Evolutionary conservation across 2,329 filamentous ascomycete species (phyloP).

Genomic region (Pseudogymnoascus sp.): DNA sequence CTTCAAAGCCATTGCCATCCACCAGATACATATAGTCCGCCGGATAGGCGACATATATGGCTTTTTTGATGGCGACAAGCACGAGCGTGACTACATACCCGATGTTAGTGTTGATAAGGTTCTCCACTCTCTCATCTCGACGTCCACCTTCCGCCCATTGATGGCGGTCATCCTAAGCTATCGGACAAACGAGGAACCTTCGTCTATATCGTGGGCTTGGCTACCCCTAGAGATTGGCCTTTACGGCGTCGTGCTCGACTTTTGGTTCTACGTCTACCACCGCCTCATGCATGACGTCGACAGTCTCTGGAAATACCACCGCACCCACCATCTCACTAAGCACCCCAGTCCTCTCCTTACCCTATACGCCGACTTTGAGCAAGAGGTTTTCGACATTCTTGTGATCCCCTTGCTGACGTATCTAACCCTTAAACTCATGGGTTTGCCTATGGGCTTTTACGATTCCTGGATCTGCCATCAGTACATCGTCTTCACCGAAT

Average conservation of each 20-base stretch:
- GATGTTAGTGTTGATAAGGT: constrained; percentile 26
- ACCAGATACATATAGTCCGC: constrained; percentile 27
- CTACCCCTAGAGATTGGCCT: constrained; percentile 26
- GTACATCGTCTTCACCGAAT: too few relatives aligned
- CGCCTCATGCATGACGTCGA: constrained; percentile 26
- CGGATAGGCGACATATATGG: constrained; percentile 28
- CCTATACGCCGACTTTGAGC: constrained; percentile 28
- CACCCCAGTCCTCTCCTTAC: constrained; percentile 29
- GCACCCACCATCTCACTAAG: constrained; percentile 29
- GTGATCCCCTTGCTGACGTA: constrained; percentile 26
- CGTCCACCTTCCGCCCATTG: constrained; percentile 20
- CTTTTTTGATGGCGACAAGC: constrained; percentile 29
- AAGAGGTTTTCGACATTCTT: constrained; percentile 28
- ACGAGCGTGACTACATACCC: constrained; percentile 31
- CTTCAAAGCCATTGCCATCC: constrained; percentile 28
- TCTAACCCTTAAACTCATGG: constrained; percentile 19
- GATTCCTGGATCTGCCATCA: too few relatives aligned
- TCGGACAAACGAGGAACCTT: constrained; percentile 13
- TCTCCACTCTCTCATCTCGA: constrained; percentile 20
- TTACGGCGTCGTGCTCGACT: constrained; percentile 28
- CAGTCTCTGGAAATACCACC: constrained; percentile 27
- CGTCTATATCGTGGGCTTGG: constrained; percentile 17
- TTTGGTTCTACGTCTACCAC: constrained; percentile 29
- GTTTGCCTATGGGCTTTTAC: too few relatives aligned
- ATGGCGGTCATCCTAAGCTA: constrained; percentile 25